These are phyloP conservation scores for Sideroxylon spinosum DNA, from an alignment of 179 eudicot genomes.

Conservation along the genomic window DNA sequence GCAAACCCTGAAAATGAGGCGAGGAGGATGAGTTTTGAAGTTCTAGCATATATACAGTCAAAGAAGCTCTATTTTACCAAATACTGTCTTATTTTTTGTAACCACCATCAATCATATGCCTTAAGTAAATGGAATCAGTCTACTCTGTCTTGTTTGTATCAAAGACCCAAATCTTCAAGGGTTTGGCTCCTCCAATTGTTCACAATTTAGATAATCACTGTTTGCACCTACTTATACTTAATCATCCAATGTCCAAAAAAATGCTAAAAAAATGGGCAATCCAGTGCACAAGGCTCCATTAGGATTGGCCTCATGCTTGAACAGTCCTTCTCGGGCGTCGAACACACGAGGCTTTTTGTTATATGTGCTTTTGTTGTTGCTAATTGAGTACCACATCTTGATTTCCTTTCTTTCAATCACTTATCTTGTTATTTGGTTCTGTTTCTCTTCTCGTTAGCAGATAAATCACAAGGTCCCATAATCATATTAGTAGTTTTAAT, in stretches of 20 bases:
- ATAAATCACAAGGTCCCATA: neutral
- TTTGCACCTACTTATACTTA: neutral
- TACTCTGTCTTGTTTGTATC: too few species aligned
- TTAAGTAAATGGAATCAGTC: too few species aligned
- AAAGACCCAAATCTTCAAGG: neutral
- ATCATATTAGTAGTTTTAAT: neutral
- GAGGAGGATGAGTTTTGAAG: neutral
- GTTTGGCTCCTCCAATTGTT: constrained; percentile 1
- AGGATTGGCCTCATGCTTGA: neutral
- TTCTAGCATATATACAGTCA: neutral
- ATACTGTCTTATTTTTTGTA: neutral
- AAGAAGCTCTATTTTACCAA: neutral
- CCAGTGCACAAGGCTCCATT: too few species aligned
- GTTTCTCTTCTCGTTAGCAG: too few species aligned
- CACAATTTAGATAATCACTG: neutral
- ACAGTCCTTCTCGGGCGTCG: neutral
- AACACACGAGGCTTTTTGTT: neutral
- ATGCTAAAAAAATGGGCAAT: neutral
- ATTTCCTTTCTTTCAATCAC: neutral
- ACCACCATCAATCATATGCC: neutral
- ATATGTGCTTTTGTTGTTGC: neutral
- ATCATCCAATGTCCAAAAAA: neutral
- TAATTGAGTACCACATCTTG: neutral
- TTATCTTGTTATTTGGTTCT: too few species aligned
- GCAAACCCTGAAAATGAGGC: neutral